phyloP scores from a whole-genome alignment of 1,284 basidiomycete genomes.

The Irpex sp. region DNA sequence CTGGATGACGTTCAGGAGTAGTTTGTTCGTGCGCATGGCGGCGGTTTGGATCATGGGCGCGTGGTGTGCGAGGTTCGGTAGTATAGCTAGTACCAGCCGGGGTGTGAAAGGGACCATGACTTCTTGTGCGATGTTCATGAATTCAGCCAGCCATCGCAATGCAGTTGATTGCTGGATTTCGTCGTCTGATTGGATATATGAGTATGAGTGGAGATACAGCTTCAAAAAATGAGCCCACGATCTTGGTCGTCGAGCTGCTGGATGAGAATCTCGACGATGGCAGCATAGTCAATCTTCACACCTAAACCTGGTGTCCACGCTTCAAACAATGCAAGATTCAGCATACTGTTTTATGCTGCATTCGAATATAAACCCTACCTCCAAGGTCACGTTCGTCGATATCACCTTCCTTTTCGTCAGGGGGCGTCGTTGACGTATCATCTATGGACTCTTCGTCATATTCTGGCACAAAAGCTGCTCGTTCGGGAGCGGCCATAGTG shows the following conservation, averaged over 20 bases:
- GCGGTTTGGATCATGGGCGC: constrained; percentile 85
- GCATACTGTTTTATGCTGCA: neutral
- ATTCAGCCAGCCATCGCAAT: constrained; percentile 90
- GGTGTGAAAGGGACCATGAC: constrained; percentile 96
- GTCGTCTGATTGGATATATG: constrained; percentile 53
- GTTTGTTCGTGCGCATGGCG: constrained; percentile 85
- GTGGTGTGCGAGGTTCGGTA: constrained; percentile 93
- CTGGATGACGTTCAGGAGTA: constrained; percentile 84
- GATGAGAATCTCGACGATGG: constrained; percentile 94
- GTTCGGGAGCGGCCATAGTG: constrained; percentile 24
- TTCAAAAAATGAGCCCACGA: constrained; percentile 49
- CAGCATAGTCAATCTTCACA: constrained; percentile 86
- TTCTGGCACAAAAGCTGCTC: constrained; percentile 45
- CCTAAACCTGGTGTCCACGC: constrained; percentile 94
- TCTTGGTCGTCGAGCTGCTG: constrained; percentile 76
- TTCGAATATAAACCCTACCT: constrained; percentile 35
- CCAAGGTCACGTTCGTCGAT: constrained; percentile 59
- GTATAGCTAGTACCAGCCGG: constrained; percentile 85
- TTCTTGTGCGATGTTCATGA: constrained; percentile 84
- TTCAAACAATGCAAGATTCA: constrained; percentile 19
- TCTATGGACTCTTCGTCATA: constrained; percentile 38
- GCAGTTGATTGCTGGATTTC: constrained; percentile 89
- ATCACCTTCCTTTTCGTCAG: constrained; percentile 47
- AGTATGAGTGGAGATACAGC: neutral
- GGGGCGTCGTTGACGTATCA: constrained; percentile 25